A percentile compares a stretch with the other conserved stretches of the same genome.
Evolutionary conservation across 164 flowering plant genomes (phyloP).

Genomic region (Berberis thunbergii): DNA sequence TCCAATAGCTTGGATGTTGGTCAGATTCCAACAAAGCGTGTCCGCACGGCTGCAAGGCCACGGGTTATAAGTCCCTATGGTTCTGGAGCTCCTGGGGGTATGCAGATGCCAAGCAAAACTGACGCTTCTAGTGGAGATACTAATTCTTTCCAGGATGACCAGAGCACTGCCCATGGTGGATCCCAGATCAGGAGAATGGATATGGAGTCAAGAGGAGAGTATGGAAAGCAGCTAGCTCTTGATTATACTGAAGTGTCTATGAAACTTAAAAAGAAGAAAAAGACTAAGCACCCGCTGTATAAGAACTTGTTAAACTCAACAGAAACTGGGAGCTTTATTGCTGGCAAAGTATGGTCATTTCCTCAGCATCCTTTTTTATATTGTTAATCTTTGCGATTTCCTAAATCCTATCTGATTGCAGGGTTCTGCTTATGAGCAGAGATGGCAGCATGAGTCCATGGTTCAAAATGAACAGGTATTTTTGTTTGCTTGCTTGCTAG

Average conservation of each 20-base stretch:
- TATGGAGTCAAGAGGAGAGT: conserved; percentile 71
- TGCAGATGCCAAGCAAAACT: conserved; percentile 41
- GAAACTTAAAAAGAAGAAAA: conserved; percentile 85
- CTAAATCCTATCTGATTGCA: conserved; percentile 24
- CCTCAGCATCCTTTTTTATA: conserved; percentile 2
- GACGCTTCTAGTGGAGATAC: conserved; percentile 99
- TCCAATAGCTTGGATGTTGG: conserved; percentile 49
- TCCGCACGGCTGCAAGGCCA: conserved; percentile 83
- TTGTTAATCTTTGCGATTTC: conserved; percentile 10
- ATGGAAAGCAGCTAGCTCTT: conserved; percentile 46
- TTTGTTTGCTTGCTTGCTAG: neutral
- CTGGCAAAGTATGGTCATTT: conserved; percentile 15
- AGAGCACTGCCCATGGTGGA: conserved; percentile 65
- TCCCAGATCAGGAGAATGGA: conserved; percentile 57
- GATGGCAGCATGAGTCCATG: conserved; percentile 61
- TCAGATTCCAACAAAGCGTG: conserved; percentile 75
- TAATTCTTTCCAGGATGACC: conserved; percentile 93
- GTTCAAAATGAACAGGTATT: conserved; percentile 64
- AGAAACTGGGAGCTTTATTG: conserved; percentile 15
- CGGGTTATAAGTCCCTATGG: conserved; percentile 35
- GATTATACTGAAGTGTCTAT: conserved; percentile 58
- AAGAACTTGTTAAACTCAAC: conserved; percentile 16
- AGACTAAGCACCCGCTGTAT: conserved; percentile 58
- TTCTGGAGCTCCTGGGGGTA: conserved; percentile 39
- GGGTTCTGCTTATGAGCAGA: conserved; percentile 58